Evolutionary conservation across 2,329 filamentous ascomycete genomes (phyloP).

Genomic region (Claviceps paspali): DNA sequence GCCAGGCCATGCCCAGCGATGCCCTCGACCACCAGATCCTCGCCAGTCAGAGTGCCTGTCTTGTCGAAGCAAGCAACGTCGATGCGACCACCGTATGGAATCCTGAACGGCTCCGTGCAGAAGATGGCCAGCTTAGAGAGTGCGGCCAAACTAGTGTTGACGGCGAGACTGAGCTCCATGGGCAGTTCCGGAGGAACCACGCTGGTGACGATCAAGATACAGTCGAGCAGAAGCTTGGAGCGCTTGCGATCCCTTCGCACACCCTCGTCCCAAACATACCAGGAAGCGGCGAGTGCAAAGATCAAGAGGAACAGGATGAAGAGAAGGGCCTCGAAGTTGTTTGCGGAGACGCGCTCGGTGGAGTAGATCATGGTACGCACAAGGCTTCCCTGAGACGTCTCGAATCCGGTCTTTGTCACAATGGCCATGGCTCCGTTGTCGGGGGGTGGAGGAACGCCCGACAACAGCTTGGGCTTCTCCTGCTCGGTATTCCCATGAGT

Average conservation of each 20-base stretch:
- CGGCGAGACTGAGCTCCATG: slow-evolving; percentile 93
- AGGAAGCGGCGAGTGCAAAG: slow-evolving; percentile 92
- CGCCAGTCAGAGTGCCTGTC: slow-evolving; percentile 89
- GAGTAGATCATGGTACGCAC: slow-evolving; percentile 99
- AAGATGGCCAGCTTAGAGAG: slow-evolving; percentile 94
- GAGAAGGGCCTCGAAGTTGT: slow-evolving; percentile 87
- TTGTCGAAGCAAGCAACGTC: slow-evolving; percentile 98
- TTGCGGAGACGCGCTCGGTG: slow-evolving; percentile 95
- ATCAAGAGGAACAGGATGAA: slow-evolving; percentile 95
- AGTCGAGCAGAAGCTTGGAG: slow-evolving; percentile 93
- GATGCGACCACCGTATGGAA: slow-evolving; percentile 87
- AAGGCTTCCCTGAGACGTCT: slow-evolving; percentile 93
- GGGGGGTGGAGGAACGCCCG: slow-evolving; percentile 68
- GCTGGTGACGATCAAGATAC: slow-evolving; percentile 91
- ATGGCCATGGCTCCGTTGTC: slow-evolving; percentile 90
- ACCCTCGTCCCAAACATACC: slow-evolving; percentile 98
- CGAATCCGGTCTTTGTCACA: slow-evolving; percentile 94
- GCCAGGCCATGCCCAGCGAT: slow-evolving; percentile 78
- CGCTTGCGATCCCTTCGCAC: slow-evolving; percentile 89
- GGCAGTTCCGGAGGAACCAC: slow-evolving; percentile 96
- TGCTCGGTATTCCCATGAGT: slow-evolving; percentile 73
- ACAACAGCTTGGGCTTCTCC: slow-evolving; percentile 53
- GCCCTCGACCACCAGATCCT: slow-evolving; percentile 92
- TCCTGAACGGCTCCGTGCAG: slow-evolving; percentile 97
- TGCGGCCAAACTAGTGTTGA: slow-evolving; percentile 92